These are phyloP conservation scores for Corylus heterophylla DNA, from an alignment of 306 rosid genomes.

Conservation along the genomic window DNA sequence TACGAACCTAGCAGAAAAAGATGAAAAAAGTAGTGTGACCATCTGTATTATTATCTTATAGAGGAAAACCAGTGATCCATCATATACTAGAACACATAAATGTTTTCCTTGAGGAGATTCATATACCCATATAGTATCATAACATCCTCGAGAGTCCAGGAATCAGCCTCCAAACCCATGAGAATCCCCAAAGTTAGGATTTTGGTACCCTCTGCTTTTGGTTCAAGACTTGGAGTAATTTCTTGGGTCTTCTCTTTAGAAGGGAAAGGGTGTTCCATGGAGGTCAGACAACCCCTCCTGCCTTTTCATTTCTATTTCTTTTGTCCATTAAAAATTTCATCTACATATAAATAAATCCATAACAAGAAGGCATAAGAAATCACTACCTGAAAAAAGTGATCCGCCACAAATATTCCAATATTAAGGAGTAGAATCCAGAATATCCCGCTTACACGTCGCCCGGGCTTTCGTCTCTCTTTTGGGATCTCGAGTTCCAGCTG, in stretches of 20 bases:
- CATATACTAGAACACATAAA: not conserved
- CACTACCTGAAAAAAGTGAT: slow-evolving; percentile 74
- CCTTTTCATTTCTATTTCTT: not conserved
- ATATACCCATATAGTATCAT: not conserved
- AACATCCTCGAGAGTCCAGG: not conserved
- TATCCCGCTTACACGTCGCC: slow-evolving; percentile 76
- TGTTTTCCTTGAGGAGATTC: not conserved
- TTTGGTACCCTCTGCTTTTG: not conserved
- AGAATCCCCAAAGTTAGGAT: not conserved
- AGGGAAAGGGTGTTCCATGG: not conserved
- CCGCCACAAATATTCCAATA: slow-evolving; percentile 72
- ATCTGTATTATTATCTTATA: not conserved
- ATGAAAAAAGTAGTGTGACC: slow-evolving; percentile 8
- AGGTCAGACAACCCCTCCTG: not conserved
- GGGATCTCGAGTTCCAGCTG: slow-evolving; percentile 73
- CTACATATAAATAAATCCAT: not conserved
- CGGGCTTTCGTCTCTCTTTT: slow-evolving; percentile 45
- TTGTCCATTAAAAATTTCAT: not conserved
- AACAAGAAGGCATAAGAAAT: not conserved
- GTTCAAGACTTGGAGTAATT: not conserved
- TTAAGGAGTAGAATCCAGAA: slow-evolving; percentile 86
- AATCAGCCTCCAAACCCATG: not conserved
- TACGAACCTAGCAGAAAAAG: slow-evolving; percentile 50
- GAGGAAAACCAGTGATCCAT: not conserved
- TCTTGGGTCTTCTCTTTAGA: not conserved